phyloP scores from a whole-genome alignment of 768 basidiomycete genomes.

The Auriculariales sp. region DNA sequence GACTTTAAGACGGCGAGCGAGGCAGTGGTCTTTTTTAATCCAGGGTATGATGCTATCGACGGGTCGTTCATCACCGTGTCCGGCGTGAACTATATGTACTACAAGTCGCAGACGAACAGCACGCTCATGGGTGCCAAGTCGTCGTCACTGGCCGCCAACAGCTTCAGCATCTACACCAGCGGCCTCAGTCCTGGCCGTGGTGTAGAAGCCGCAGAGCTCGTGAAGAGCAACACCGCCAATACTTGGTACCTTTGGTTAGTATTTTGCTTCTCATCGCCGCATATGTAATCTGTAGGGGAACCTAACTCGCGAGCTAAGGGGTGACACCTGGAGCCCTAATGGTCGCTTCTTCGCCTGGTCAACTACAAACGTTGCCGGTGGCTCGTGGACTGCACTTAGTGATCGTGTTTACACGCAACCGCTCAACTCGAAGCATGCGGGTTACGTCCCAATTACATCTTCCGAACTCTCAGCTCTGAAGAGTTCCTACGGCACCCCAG shows the following conservation, averaged over 20 bases:
- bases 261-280: no score
- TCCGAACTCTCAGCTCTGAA: background rate
- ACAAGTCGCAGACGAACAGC: background rate
- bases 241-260: background rate
- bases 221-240: background rate
- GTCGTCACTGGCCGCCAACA: background rate
- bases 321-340: background rate
- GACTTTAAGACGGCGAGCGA: background rate
- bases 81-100: background rate
- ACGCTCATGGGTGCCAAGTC: background rate
- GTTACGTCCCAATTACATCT: background rate
- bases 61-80: background rate
- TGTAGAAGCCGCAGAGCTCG: background rate
- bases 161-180: background rate
- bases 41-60: background rate
- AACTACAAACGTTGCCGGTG: background rate
- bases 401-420: background rate
- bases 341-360: background rate
- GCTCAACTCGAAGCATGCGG: background rate
- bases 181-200: background rate
- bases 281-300: no score
- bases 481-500: background rate
- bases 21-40: background rate
- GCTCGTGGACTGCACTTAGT: background rate
- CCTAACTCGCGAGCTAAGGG: no score